Evolutionary conservation across 1,139 yeast species (phyloP).

Genomic region (Taphrina confusa): DNA sequence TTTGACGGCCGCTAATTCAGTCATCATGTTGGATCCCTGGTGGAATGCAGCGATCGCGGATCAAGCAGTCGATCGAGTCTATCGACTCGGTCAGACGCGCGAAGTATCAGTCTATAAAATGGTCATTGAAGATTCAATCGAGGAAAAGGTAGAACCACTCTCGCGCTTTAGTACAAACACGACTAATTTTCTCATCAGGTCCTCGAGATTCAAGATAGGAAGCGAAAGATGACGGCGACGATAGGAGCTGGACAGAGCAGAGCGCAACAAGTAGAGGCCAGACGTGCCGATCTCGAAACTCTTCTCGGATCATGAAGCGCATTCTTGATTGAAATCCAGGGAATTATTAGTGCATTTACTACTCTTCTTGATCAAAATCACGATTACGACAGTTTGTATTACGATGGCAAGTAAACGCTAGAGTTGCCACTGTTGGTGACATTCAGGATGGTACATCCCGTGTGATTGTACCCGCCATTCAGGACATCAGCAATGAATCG

Average conservation of each 20-base stretch:
- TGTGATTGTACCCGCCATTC: constrained; percentile 8
- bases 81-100: constrained; percentile 59
- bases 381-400: too few relatives aligned
- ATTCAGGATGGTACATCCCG: constrained; percentile 26
- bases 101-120: constrained; percentile 60
- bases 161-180: constrained; percentile 51
- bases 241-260: constrained; percentile 22
- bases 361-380: too few relatives aligned
- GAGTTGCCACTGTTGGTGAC: constrained; percentile 26
- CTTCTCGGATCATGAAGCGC: constrained; percentile 6
- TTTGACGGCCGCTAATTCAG: constrained; percentile 58
- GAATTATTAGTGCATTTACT: too few relatives aligned
- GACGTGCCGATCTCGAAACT: constrained; percentile 21
- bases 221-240: constrained; percentile 27
- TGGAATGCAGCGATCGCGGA: constrained; percentile 64
- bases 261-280: constrained; percentile 14
- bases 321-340: too few relatives aligned
- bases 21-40: constrained; percentile 62
- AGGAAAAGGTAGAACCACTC: constrained; percentile 55
- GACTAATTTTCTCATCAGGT: too few relatives aligned
- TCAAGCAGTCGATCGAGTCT: constrained; percentile 64
- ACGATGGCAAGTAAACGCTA: background rate
- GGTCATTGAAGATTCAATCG: constrained; percentile 53
- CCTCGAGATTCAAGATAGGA: constrained; percentile 28
- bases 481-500: constrained; percentile 9